These are phyloP conservation scores for Calcarisporium arbuscula DNA, from an alignment of 2,329 filamentous ascomycete genomes.

Conservation along the genomic window DNA sequence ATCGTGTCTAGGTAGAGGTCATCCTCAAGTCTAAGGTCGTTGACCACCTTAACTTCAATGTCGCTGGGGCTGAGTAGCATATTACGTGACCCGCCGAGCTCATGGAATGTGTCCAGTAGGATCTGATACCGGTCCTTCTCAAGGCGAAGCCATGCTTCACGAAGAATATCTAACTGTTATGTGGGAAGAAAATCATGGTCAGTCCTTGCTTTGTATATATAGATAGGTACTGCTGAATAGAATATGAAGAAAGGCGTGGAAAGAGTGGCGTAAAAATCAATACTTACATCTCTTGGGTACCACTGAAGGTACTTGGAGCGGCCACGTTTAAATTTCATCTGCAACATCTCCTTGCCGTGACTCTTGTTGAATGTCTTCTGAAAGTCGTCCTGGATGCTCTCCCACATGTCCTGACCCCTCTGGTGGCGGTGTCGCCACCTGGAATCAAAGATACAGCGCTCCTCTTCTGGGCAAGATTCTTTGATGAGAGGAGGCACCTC, in stretches of 20 bases:
- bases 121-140: conserved; percentile 38
- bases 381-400: conserved; percentile 42
- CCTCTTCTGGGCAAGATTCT: conserved; percentile 38
- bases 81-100: conserved; percentile 41
- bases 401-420: conserved; percentile 55
- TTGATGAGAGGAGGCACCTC: conserved; percentile 34
- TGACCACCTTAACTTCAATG: conserved; percentile 43
- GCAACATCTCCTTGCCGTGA: conserved; percentile 42
- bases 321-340: conserved; percentile 50
- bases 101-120: conserved; percentile 38
- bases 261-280: background rate
- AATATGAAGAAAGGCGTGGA: conserved; percentile 6
- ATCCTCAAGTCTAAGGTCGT: conserved; percentile 33
- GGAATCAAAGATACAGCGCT: conserved; percentile 43
- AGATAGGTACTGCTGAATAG: conserved; percentile 3
- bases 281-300: conserved; percentile 44
- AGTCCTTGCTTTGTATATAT: too few relatives aligned
- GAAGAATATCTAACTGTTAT: conserved; percentile 32
- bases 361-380: conserved; percentile 25
- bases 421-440: conserved; percentile 37
- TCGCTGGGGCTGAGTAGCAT: conserved; percentile 44
- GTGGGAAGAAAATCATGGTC: background rate
- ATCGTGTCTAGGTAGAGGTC: conserved; percentile 33
- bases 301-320: conserved; percentile 43
- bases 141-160: conserved; percentile 31